These are phyloP conservation scores for Pichia sp. DNA, from an alignment of 1,139 yeast genomes.

Conservation along the genomic window DNA sequence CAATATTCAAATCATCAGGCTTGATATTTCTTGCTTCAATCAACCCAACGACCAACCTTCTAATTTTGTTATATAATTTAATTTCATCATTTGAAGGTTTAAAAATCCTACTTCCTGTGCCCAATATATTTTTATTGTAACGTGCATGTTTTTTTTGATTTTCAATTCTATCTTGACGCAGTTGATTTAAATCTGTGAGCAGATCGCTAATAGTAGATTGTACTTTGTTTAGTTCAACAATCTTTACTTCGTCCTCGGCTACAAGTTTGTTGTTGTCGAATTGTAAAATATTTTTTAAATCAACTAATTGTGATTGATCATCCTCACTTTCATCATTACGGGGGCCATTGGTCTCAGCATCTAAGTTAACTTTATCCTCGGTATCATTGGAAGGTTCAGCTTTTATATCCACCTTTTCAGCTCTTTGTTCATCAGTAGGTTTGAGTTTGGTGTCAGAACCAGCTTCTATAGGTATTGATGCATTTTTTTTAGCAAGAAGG, in stretches of 20 bases:
- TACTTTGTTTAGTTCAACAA: slow-evolving; percentile 39
- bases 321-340: slow-evolving; percentile 13
- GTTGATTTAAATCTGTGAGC: slow-evolving; percentile 51
- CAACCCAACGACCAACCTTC: slow-evolving; percentile 44
- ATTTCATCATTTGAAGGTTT: slow-evolving; percentile 42
- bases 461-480: slow-evolving; percentile 9
- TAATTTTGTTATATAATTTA: slow-evolving; percentile 43
- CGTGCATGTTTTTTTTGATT: slow-evolving; percentile 11
- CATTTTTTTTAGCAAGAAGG: neutral
- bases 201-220: slow-evolving; percentile 52
- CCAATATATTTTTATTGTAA: slow-evolving; percentile 9
- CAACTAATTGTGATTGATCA: slow-evolving; percentile 25
- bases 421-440: slow-evolving; percentile 3
- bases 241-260: slow-evolving; percentile 47
- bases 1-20: slow-evolving; percentile 27
- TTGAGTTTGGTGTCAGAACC: neutral
- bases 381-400: neutral
- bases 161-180: slow-evolving; percentile 43
- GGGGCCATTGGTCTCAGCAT: slow-evolving; percentile 7
- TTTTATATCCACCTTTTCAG: slow-evolving; percentile 2
- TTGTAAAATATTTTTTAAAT: slow-evolving; percentile 42
- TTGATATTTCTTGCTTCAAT: slow-evolving; percentile 24
- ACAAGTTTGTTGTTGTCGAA: slow-evolving; percentile 52
- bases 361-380: slow-evolving; percentile 1
- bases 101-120: slow-evolving; percentile 10